Conservation (phyloP, 495 filamentous ascomycete genomes). For the Schizothecium vesticola region DNA sequence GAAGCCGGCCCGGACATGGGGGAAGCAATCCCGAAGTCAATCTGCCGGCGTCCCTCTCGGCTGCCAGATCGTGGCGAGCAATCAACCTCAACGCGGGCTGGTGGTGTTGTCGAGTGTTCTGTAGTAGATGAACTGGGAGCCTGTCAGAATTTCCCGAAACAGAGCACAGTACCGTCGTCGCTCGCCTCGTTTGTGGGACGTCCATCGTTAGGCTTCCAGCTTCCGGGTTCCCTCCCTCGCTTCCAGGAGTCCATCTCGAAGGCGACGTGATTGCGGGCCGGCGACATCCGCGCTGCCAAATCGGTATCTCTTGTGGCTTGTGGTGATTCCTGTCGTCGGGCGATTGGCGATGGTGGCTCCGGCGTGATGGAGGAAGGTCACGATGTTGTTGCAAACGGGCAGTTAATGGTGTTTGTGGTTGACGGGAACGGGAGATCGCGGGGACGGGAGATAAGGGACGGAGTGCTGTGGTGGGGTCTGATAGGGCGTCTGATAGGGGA, state of each 20-base stretch:
- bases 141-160: neutral
- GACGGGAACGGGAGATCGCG: neutral
- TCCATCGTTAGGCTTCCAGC: neutral
- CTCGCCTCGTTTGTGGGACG: neutral
- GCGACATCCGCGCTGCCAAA: neutral
- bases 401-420: neutral
- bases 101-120: neutral
- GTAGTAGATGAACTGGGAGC: neutral
- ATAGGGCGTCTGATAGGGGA: neutral
- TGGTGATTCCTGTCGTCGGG: neutral
- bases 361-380: neutral
- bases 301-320: neutral
- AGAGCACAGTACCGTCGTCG: neutral
- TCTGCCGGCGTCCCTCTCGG: neutral
- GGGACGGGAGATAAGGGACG: neutral
- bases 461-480: neutral
- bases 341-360: neutral
- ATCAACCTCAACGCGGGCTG: neutral
- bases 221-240: constrained; percentile 8
- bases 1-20: neutral
- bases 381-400: neutral
- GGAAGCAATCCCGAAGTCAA: neutral
- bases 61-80: neutral
- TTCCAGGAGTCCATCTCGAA: neutral
- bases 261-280: neutral